Base-by-base conservation (phyloP, 1,139 yeast species). In the Suhomyces maxii region DNA sequence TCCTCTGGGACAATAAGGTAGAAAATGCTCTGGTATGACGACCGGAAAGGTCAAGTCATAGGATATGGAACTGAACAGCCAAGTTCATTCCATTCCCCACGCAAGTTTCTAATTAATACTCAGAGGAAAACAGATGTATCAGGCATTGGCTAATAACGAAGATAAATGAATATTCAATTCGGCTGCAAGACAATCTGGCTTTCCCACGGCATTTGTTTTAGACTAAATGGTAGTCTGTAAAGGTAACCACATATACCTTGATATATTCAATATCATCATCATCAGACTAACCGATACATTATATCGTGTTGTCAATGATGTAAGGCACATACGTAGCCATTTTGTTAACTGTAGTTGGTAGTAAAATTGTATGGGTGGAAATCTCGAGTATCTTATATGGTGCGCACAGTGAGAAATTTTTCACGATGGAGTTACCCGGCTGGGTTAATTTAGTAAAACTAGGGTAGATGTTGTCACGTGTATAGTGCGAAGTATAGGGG, bases 51-150 rank as follows among this genome's bases (percentile, higher is more conserved):
- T 47, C 45, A 50, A 28, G 31, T 45, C 52, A 50, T 45, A 45
- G 49, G 70, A 64, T 56, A 47, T 51, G 63, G 77, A 71, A 74
- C 77, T 71, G 77, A 72, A 67, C 69, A 48, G 75, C 77, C 72
- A 71, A 52, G 66, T 67, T 71, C 77, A 72, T 72, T 71, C 76
- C 52, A 60, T 48, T 57, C 63, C 71, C 58, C 73, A 65, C 60
- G 57, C 54, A 48, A 46, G 46, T 37, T 48, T 50, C 48, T 31
- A 49, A 44, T 45, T 56, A 40, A 42, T 46, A 62, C 76, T 64
- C 78, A 73, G 77, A 73, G 75, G 77, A 72, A 71, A 71, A 67
- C 75, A 72, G 78, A 73, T 69, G 55, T 65, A 68, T 71, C 76
- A 70, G 71, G 76, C 77, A 72, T 72, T 59, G 76, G 77, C 77